These are phyloP conservation scores for Salix exigua DNA, from an alignment of 345 rosid species.

Conservation along the genomic window DNA sequence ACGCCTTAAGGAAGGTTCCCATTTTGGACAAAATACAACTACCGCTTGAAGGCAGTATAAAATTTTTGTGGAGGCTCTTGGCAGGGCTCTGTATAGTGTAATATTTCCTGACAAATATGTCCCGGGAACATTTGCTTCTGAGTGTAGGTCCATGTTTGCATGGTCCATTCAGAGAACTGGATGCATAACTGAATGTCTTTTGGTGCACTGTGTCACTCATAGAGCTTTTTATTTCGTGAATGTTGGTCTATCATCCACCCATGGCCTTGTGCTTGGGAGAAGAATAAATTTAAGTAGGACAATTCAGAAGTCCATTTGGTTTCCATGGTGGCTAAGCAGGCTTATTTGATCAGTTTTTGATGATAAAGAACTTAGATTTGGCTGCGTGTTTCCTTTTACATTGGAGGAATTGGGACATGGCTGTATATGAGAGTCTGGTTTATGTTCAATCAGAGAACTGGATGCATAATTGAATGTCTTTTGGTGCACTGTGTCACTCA, in stretches of 20 bases:
- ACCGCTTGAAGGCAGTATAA: conserved; percentile 28
- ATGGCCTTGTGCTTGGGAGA: neutral
- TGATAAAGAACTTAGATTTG: neutral
- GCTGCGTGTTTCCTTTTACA: neutral
- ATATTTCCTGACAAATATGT: conserved; percentile 71
- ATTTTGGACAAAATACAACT: conserved; percentile 19
- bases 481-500: neutral
- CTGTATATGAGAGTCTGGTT: neutral
- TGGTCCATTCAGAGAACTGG: neutral
- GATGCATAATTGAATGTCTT: neutral
- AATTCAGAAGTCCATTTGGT: neutral
- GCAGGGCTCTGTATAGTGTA: conserved; percentile 80
- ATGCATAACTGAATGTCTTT: neutral
- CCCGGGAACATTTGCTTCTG: conserved; percentile 60
- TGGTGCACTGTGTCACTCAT: neutral
- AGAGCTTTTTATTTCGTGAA: neutral
- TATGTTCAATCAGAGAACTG: neutral
- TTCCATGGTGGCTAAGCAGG: neutral
- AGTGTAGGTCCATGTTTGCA: conserved; percentile 63
- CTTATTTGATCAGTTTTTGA: neutral
- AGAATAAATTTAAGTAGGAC: neutral
- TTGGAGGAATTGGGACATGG: neutral
- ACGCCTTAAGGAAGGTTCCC: conserved; percentile 21
- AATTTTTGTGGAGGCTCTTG: conserved; percentile 48
- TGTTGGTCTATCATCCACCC: neutral